Conservation (phyloP, 768 basidiomycete genomes). For the Suillus lakei region DNA sequence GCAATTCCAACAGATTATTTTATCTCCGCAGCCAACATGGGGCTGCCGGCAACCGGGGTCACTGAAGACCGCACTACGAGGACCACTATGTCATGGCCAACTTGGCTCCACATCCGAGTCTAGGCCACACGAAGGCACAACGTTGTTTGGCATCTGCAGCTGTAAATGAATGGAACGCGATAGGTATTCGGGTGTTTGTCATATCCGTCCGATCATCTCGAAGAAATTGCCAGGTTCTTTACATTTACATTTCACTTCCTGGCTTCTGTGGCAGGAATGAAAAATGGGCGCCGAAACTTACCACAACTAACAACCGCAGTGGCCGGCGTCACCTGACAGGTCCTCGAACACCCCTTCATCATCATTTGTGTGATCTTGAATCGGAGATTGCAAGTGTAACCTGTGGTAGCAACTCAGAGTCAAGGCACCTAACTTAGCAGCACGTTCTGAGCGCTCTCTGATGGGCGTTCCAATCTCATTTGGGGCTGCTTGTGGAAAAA, state of each 20-base stretch:
- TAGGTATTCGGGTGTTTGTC: neutral
- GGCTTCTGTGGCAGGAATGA: slow-evolving; percentile 16
- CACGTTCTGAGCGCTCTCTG: slow-evolving; percentile 2
- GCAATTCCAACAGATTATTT: neutral
- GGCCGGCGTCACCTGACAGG: slow-evolving; percentile 9
- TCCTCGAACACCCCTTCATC: slow-evolving; percentile 29
- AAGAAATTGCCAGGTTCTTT: slow-evolving; percentile 15
- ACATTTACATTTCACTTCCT: neutral
- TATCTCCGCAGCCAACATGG: slow-evolving; percentile 2
- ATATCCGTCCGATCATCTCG: slow-evolving; percentile 14
- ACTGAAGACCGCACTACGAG: neutral
- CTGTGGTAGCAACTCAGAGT: neutral
- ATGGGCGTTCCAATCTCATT: neutral
- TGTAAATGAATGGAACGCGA: neutral
- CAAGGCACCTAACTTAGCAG: slow-evolving; percentile 1
- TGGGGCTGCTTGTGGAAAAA: neutral
- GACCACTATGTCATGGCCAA: neutral
- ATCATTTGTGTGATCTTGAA: neutral
- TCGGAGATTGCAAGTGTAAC: neutral
- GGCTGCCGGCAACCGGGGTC: neutral
- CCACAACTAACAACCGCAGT: slow-evolving; percentile 10
- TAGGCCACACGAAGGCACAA: neutral
- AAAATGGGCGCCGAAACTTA: slow-evolving; percentile 19
- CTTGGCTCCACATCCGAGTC: slow-evolving; percentile 5
- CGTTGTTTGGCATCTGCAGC: neutral